phyloP scores from a whole-genome alignment of 73 alveolate genomes.

The Tetrahymena malaccensis region DNA sequence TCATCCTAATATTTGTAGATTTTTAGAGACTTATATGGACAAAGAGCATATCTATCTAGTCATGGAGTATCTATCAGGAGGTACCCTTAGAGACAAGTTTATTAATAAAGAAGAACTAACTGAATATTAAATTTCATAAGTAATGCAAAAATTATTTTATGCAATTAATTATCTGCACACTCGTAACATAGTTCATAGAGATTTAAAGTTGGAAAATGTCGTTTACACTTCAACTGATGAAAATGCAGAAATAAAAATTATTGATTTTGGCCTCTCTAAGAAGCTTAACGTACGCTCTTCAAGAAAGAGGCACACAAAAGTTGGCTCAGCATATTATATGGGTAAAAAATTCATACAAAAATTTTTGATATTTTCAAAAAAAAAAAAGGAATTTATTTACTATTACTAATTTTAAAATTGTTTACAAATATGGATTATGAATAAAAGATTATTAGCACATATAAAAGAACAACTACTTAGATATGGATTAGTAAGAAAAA shows the following conservation, averaged over 20 bases:
- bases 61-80: slow-evolving; percentile 11
- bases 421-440: too few relatives aligned
- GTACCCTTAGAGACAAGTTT: not conserved
- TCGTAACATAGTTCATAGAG: not conserved
- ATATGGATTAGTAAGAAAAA: too few relatives aligned
- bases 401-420: not conserved
- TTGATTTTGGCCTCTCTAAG: not conserved
- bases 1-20: not conserved
- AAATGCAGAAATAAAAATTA: not conserved
- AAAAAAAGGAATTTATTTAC: not conserved
- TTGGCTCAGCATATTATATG: not conserved
- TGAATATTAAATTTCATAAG: slow-evolving; percentile 13
- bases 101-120: not conserved
- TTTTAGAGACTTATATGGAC: not conserved
- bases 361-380: not conserved
- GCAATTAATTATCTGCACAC: slow-evolving; percentile 10
- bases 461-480: too few relatives aligned
- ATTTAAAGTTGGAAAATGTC: slow-evolving; percentile 2
- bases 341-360: not conserved
- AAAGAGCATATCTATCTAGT: not conserved
- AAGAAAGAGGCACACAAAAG: not conserved
- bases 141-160: not conserved
- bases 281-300: not conserved
- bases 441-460: too few relatives aligned
- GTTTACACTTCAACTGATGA: not conserved